Conservation (phyloP, 2,329 filamentous ascomycete species). For the Lachnum nothofagi region DNA sequence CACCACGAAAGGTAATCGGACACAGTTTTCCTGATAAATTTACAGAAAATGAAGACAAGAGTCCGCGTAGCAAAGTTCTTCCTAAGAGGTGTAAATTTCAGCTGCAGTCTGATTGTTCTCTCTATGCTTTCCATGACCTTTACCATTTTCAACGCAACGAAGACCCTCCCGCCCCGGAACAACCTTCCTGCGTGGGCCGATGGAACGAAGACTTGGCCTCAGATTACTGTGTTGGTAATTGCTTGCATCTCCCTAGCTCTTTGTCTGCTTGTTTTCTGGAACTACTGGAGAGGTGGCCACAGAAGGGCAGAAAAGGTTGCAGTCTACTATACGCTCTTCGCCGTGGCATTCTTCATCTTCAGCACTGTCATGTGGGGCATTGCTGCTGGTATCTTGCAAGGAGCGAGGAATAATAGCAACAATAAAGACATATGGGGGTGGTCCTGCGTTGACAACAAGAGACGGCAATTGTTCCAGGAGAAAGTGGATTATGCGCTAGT, state of each 20-base stretch:
- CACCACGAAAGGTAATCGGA: neutral
- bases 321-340: constrained; percentile 92
- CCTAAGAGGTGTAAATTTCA: constrained; percentile 93
- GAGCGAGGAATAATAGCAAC: constrained; percentile 63
- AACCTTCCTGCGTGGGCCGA: constrained; percentile 78
- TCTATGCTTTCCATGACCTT: constrained; percentile 86
- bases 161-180: constrained; percentile 66
- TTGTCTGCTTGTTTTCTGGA: constrained; percentile 74
- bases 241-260: constrained; percentile 75
- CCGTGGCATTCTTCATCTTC: constrained; percentile 88
- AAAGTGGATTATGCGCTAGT: constrained; percentile 85
- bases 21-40: constrained; percentile 35
- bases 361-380: constrained; percentile 89
- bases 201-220: constrained; percentile 79
- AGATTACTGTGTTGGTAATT: constrained; percentile 74
- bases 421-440: constrained; percentile 96
- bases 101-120: constrained; percentile 90
- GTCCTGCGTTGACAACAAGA: constrained; percentile 88
- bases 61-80: constrained; percentile 92
- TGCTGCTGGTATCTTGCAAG: constrained; percentile 78
- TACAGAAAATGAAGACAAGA: constrained; percentile 82
- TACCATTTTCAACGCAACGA: constrained; percentile 87
- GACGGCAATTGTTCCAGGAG: constrained; percentile 68
- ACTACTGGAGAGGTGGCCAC: constrained; percentile 86
- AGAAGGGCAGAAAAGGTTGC: constrained; percentile 83